Evolutionary conservation across 1,284 basidiomycete genomes (phyloP).

Genomic region (Volvariella surrecta): DNA sequence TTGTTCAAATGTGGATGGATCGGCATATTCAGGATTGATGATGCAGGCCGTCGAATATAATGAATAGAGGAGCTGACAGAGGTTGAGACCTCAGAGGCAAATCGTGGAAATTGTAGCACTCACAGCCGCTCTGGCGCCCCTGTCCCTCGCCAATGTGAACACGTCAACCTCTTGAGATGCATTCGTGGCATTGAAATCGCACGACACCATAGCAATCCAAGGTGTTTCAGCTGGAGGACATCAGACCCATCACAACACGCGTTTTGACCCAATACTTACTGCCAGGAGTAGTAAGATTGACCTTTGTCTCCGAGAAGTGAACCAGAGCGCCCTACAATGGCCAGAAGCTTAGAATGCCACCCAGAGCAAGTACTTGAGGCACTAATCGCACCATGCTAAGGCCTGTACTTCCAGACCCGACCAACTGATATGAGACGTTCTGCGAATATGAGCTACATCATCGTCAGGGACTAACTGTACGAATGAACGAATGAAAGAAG

Average conservation of each 20-base stretch:
- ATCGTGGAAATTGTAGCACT: conserved; percentile 17
- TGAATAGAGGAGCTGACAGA: conserved; percentile 66
- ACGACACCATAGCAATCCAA: conserved; percentile 84
- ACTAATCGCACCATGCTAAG: conserved; percentile 39
- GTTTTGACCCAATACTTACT: conserved; percentile 23
- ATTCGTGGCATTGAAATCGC: conserved; percentile 67
- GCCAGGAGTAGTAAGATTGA: conserved; percentile 28
- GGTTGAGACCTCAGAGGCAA: conserved; percentile 2
- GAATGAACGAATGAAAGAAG: conserved; percentile 2
- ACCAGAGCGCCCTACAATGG: conserved; percentile 66
- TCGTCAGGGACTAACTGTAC: conserved; percentile 5
- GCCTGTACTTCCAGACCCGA: conserved; percentile 36
- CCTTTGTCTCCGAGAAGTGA: conserved; percentile 63
- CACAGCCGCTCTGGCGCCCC: conserved; percentile 74
- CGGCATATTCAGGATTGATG: conserved; percentile 64
- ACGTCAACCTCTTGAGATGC: conserved; percentile 55
- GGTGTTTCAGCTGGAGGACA: conserved; percentile 55
- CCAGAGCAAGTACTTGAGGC: neutral
- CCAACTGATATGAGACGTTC: conserved; percentile 52
- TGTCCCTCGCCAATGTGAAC: conserved; percentile 69
- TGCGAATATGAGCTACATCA: conserved; percentile 37
- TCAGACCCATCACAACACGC: conserved; percentile 8
- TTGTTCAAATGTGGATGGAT: conserved; percentile 59
- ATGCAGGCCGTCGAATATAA: conserved; percentile 61
- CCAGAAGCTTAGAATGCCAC: conserved; percentile 3